Evolutionary conservation across 1,139 yeast genomes (phyloP), one percentile per base, ranked within the genome.

Genomic region (Yamadazyma dendronema): DNA sequence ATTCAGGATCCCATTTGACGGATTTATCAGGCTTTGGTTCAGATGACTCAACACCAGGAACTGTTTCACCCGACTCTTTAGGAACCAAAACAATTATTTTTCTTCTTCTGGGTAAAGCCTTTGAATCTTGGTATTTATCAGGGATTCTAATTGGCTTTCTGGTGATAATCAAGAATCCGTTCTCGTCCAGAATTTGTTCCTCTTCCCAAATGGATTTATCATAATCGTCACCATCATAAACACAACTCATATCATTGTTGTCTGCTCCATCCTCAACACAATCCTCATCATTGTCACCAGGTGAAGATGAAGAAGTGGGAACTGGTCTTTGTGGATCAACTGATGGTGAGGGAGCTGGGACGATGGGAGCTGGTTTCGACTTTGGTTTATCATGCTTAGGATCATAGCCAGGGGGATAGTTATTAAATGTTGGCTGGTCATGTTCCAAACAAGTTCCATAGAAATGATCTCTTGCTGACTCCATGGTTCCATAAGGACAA

Each of bases 371-470:
- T 26, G 32, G 34, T 17, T 34, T 32, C 8, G 31, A n/a, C 15
- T 37, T 19, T 28, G 26, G 26, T 10, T 12, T 24, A 11, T 4
- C 13, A 5, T 8, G 5, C 6, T 24, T n/a, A 9, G 36, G 36
- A 9, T 13, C 13, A 23, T 36, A 37, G 3, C 39, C 42, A 8
- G 51, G 51, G 6, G 50, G 49, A 32, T 33, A 42, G 14, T 36
- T 38, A 1, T 47, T 48, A 30, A 39, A 30, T 11, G 52, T 47
- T 10, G 54, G 50, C 34, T 43, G 42, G 2, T 47, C 46, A 38
- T 65, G 70, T 49, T 75, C 81, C 41, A 70, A 51, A 44, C 81
- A 77, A 3, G 80, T 73, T 1, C 81, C 82, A 47, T 69, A 56
- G 42, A 56, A 77, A 50, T 77, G 82, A 47, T 76, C 81, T 54